phyloP scores from a whole-genome alignment of 2,329 filamentous ascomycete species.

The Stagonosporopsis chrysanthemi region DNA sequence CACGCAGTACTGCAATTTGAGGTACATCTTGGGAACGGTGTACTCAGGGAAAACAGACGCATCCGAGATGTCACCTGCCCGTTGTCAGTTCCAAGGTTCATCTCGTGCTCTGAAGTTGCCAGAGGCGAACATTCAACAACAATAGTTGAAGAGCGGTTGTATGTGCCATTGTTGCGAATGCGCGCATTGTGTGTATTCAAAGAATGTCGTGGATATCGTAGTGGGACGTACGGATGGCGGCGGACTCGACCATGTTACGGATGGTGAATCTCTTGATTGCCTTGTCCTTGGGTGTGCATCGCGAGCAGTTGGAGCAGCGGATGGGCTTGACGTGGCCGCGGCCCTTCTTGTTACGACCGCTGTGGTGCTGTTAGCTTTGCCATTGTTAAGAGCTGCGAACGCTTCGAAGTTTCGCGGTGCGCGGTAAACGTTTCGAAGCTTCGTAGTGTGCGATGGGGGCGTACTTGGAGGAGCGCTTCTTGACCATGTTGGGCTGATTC shows the following conservation, averaged over 20 bases:
- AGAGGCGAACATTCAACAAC: conserved; percentile 5
- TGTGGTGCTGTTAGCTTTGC: conserved; percentile 56
- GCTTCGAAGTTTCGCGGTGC: conserved; percentile 17
- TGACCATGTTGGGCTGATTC: conserved; percentile 72
- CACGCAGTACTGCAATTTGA: conserved; percentile 99
- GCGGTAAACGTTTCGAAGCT: no score
- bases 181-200: conserved; percentile 10
- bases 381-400: conserved; percentile 15
- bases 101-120: conserved; percentile 12
- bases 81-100: conserved; percentile 32
- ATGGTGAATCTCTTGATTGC: conserved; percentile 99
- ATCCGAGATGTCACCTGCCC: conserved; percentile 97
- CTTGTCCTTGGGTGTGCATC: conserved; percentile 96
- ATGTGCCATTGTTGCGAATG: conserved; percentile 3
- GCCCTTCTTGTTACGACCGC: conserved; percentile 99
- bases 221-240: conserved; percentile 89
- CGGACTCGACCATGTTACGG: conserved; percentile 99
- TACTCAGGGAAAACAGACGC: conserved; percentile 99
- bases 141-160: conserved; percentile 7
- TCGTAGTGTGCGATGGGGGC: conserved; percentile 43
- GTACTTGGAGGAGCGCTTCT: conserved; percentile 79
- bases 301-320: conserved; percentile 86
- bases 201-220: conserved; percentile 12
- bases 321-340: conserved; percentile 99
- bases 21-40: conserved; percentile 99